Base-by-base conservation (phyloP, 139 green algal species). In the Micractinium conductrix region DNA sequence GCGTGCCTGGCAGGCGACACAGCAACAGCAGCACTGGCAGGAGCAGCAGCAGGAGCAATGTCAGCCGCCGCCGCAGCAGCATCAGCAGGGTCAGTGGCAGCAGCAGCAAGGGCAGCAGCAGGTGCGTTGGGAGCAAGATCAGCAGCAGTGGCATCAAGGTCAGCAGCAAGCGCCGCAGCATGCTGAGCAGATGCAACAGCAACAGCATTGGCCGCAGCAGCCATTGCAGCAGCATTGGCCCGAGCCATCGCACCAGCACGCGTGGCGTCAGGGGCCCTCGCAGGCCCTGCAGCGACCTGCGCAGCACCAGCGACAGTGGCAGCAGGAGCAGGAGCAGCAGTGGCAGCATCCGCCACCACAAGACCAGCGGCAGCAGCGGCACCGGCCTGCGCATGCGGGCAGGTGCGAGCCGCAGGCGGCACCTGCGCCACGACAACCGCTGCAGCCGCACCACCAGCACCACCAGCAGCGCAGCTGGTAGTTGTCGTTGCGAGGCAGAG, bases 61-160 rank as follows among this genome's bases (percentile, higher is more conserved):
- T n/a, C n/a, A 8, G 4, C 35, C n/a, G 22, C 79, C 50, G 44
- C 38, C 21, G 26, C 60, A 45, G 10, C 28, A 35, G 60, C 78
- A 83, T 40, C 60, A 60, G 75, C 78, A 84, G 63, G 63, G 33
- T n/a, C n/a, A n/a, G 2, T 2, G 28, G n/a, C 78, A 67, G 43
- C 38, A 45, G 38, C 44, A 76, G n/a, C 78, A 67, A 30, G 26
- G 35, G 38, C 44, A 76, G 63, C 55, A 58, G 10, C 45, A 33
- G 26, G 37, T 12, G 68, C 10, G 37, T 6, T 37, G 1, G 44
- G 35, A 44, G 74, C 45, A 35, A 16, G 8, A 37, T n/a, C 60
- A 74, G 17, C 60, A 67, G 62, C 62, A 74, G 35, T 22, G 28
- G 14, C 42, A 55, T 35, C 79, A 19, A n/a, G n/a, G n/a, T n/a